Base-by-base conservation (phyloP, 1,284 basidiomycete genomes). In the Ustilago loliicola region DNA sequence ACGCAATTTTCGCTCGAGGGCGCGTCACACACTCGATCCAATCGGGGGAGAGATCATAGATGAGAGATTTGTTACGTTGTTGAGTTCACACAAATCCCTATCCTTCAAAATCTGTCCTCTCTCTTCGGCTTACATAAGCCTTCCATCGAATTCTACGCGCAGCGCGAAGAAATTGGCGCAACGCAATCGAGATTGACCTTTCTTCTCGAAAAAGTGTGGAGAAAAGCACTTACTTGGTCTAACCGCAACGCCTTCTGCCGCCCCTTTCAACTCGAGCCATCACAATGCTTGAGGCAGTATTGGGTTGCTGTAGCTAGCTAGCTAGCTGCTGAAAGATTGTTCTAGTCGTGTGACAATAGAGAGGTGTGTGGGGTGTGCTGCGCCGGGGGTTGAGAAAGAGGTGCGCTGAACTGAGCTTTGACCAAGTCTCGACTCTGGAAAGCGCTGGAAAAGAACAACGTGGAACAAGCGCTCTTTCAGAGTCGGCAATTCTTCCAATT, bases 81-180 rank as follows among this genome's bases (percentile, higher is more conserved):
- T 17, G 13, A 1, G 34, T n/a, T n/a, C 1, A 29, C 13, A 51
- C 53, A 36, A 30, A 3, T 3, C 30, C 11, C n/a, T n/a, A n/a
- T n/a, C n/a, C n/a, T n/a, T n/a, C n/a, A n/a, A n/a, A n/a, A n/a
- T n/a, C n/a, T n/a, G n/a, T n/a, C n/a, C n/a, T n/a, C n/a, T n/a
- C n/a, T n/a, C n/a, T n/a, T n/a, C n/a, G 1, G 59, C 60, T 75
- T 75, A 75, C 30, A 50, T 75, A 75, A 75, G 67, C 63, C 72
- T 70, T 75, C 72, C 57, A 75, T 66, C 66, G 66, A 66, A 69
- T 75, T 75, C 72, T 38, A 73, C 71, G 66, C 54, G 52, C 47
- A 15, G 61, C 53, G 42, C 53, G 27, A 56, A 45, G 56, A 58
- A 58, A 47, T 27, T 47, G 45, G 42, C 27, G 27, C 47, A 50